These are phyloP conservation scores for Capsella bursapastoris DNA, from an alignment of 345 rosid genomes.

Conservation along the genomic window DNA sequence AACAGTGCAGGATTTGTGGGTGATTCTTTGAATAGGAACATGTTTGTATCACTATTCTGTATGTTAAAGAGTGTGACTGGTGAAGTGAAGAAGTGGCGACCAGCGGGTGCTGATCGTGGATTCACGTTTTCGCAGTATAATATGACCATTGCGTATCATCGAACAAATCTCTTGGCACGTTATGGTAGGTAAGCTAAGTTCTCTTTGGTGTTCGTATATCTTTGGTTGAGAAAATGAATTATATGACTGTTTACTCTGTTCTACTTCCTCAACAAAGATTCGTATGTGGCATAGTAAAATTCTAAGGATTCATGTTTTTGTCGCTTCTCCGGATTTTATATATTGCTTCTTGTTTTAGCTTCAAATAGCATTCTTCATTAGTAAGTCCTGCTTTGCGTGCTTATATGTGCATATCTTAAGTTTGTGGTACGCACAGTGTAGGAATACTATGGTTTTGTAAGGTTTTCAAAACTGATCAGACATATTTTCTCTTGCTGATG, in stretches of 20 bases:
- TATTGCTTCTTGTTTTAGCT: background rate
- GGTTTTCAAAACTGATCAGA: background rate
- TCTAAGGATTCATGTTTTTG: background rate
- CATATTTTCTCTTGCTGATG: background rate
- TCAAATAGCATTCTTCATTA: too few relatives aligned
- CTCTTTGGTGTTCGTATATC: background rate
- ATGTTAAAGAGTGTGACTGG: constrained; percentile 58
- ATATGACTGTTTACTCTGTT: background rate
- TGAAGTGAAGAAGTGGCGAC: constrained; percentile 93
- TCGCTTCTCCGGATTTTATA: background rate
- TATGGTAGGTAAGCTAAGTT: constrained; percentile 90
- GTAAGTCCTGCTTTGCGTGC: background rate
- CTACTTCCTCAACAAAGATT: background rate
- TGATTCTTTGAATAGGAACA: constrained; percentile 92
- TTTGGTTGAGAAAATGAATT: background rate
- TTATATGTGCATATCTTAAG: background rate
- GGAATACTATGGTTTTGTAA: background rate
- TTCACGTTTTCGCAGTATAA: constrained; percentile 77
- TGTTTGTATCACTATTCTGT: constrained; percentile 92
- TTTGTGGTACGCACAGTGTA: background rate
- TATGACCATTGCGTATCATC: constrained; percentile 88
- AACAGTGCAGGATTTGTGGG: constrained; percentile 93
- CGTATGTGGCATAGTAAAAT: constrained; percentile 1
- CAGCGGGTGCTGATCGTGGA: constrained; percentile 94
- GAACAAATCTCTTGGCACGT: constrained; percentile 88